Evolutionary conservation across 2,329 filamentous ascomycete genomes (phyloP).

Genomic region (Cadophora luteo-olivacea): DNA sequence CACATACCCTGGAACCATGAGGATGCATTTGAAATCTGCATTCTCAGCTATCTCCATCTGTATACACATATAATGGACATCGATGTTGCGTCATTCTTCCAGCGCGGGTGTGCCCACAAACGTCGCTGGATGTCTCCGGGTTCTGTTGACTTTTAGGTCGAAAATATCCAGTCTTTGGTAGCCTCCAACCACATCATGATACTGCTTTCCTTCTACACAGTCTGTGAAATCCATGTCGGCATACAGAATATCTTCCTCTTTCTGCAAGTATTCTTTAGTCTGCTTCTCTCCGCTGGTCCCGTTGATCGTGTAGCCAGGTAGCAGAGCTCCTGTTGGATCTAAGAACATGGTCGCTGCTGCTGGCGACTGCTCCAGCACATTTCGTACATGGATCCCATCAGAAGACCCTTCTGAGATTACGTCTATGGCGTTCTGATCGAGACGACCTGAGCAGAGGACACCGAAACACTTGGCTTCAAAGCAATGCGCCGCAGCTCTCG

Average conservation of each 20-base stretch:
- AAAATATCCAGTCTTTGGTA: constrained; percentile 63
- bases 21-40: neutral
- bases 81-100: neutral
- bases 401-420: constrained; percentile 42
- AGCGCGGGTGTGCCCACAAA: neutral
- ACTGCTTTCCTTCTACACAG: constrained; percentile 62
- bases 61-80: neutral
- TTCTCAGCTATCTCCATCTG: neutral
- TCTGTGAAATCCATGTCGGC: constrained; percentile 56
- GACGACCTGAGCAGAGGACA: constrained; percentile 53
- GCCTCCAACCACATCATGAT: constrained; percentile 61
- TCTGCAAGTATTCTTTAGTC: constrained; percentile 49
- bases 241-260: constrained; percentile 57
- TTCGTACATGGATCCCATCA: constrained; percentile 40
- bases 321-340: constrained; percentile 54
- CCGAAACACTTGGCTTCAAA: constrained; percentile 65
- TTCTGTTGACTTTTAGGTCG: constrained; percentile 51
- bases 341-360: constrained; percentile 57
- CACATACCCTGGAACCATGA: neutral
- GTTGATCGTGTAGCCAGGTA: constrained; percentile 49
- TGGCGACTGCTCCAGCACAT: constrained; percentile 48
- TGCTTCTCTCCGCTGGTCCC: constrained; percentile 31
- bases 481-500: constrained; percentile 59
- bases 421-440: constrained; percentile 51
- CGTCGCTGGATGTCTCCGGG: neutral